Base-by-base conservation (phyloP, 768 basidiomycete species). In the Rhizopogon roseolus region DNA sequence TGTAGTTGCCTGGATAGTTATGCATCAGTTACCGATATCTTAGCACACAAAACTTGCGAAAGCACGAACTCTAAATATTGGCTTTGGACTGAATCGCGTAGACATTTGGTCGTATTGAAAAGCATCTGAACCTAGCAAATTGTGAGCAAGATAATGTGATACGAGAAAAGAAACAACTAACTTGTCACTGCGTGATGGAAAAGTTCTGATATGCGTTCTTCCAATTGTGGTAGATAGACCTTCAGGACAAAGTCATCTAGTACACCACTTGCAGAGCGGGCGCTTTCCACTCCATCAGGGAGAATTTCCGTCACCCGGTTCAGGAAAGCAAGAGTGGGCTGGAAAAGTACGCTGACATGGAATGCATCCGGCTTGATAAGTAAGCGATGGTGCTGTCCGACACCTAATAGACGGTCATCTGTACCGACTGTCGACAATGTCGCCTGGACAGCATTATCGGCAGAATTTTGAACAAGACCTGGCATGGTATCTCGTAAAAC, bases 341-440 rank as follows among this genome's bases (percentile, higher is more conserved):
- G 90, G 68, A 98, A 98, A n/a, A 99, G 76, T 14, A 93, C 82
- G 48, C 85, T 89, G 52, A 98, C 92, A 70, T 96, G 93, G 73
- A 98, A 98, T 2, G 93, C 92, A 64, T 98, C 90, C 1, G 97
- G 89, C 44, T 83, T 83, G 53, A 98, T 86, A 19, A 98, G 78
- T 32, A 90, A 75, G 43, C 89, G 81, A 71, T 98, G 97, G 52
- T 87, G 86, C 41, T 91, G 86, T 42, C 86, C 87, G 5, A 76
- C 76, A 11, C 85, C 85, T 6, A 87, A 76, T 54, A 86, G 69
- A 22, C 86, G 85, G 59, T 94, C 91, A 50, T 93, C 92, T 16
- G 79, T 77, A 13, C 81, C 84, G 34, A 83, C 76, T 50, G 73
- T 80, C 22, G 80, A 78, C 25, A 88, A 60, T 22, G 85, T 79